phyloP scores from a whole-genome alignment of 345 rosid species.

The Aethionema arabicum region DNA sequence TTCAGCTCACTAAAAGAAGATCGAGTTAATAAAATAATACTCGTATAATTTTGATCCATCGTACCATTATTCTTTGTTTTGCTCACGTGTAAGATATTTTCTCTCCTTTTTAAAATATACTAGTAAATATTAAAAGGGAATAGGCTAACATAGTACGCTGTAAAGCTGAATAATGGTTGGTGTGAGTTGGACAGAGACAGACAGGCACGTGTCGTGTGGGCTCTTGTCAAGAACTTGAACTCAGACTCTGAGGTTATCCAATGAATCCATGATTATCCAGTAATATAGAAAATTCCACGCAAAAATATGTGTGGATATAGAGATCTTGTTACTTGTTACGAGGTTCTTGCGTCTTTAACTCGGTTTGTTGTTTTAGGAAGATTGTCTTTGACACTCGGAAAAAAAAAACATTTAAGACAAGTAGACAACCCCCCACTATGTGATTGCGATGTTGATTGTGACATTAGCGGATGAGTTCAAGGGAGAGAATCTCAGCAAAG shows the following conservation, averaged over 20 bases:
- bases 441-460: slow-evolving; percentile 11
- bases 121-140: no score
- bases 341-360: no score
- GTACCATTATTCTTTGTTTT: no score
- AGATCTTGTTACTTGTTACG: no score
- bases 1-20: no score
- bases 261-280: slow-evolving; percentile 3
- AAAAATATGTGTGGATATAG: neutral
- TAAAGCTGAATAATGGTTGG: slow-evolving; percentile 17
- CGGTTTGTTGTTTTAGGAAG: neutral
- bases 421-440: slow-evolving; percentile 18
- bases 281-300: neutral
- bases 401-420: slow-evolving; percentile 16
- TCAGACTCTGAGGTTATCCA: slow-evolving; percentile 21
- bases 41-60: no score
- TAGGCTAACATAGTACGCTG: neutral
- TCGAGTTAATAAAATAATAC: no score
- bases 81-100: no score
- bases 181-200: slow-evolving; percentile 31
- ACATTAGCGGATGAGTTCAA: neutral
- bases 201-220: slow-evolving; percentile 29
- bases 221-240: slow-evolving; percentile 31
- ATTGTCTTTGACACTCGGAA: neutral
- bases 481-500: neutral
- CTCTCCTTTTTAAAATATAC: no score